Conservation (phyloP, 2,329 filamentous ascomycete genomes). For the Colletotrichum brevisporum region DNA sequence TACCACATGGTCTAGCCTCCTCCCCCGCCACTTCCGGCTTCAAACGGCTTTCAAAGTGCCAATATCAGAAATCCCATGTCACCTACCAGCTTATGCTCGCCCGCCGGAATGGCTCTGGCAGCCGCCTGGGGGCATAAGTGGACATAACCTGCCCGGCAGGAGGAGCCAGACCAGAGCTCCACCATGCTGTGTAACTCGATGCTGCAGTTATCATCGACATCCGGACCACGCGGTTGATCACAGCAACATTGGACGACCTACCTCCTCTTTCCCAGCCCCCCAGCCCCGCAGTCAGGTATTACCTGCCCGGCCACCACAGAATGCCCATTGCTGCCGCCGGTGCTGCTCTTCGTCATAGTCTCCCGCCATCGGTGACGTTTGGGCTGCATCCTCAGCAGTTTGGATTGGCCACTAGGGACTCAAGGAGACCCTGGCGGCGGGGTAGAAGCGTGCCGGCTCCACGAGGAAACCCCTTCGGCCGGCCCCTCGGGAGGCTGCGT, state of each 20-base stretch:
- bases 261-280: constrained; percentile 27
- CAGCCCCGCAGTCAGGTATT: no score
- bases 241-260: neutral
- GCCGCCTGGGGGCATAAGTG: neutral
- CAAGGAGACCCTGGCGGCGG: constrained; percentile 5
- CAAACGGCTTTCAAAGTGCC: neutral
- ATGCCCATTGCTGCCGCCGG: constrained; percentile 4
- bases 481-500: constrained; percentile 2
- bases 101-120: neutral
- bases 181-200: constrained; percentile 19
- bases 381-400: neutral
- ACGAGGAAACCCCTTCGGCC: constrained; percentile 19
- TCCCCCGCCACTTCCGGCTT: neutral
- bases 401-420: constrained; percentile 20
- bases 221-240: constrained; percentile 9
- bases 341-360: constrained; percentile 12
- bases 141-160: constrained; percentile 4
- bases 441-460: constrained; percentile 10
- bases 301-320: constrained; percentile 11
- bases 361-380: constrained; percentile 32
- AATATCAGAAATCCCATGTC: constrained; percentile 21
- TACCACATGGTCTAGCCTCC: constrained; percentile 17
- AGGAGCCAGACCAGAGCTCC: neutral
- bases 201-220: constrained; percentile 2
- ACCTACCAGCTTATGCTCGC: neutral